phyloP scores from a whole-genome alignment of 2,329 filamentous ascomycete species.

The Cytospora piceae region DNA sequence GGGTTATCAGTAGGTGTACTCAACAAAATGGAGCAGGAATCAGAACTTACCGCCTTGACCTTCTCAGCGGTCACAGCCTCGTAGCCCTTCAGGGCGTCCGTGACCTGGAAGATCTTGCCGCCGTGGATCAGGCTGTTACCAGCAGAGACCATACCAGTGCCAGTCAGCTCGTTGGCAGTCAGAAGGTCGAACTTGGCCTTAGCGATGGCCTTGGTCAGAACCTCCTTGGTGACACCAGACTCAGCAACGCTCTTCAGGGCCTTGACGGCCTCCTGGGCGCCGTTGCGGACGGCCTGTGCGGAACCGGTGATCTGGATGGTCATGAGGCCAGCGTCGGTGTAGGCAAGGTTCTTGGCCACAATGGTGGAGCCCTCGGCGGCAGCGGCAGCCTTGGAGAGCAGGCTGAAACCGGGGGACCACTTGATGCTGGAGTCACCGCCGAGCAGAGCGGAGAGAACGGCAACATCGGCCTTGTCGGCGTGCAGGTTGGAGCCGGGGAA shows the following conservation, averaged over 20 bases:
- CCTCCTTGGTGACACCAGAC: conserved; percentile 78
- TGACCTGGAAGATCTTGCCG: conserved; percentile 82
- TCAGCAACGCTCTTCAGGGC: conserved; percentile 79
- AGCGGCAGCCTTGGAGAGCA: conserved; percentile 79
- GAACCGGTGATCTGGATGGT: conserved; percentile 79
- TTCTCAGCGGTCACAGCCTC: conserved; percentile 82
- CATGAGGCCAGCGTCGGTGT: conserved; percentile 93
- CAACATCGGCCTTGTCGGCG: conserved; percentile 85
- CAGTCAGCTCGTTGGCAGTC: conserved; percentile 77
- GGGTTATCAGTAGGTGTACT: conserved; percentile 37
- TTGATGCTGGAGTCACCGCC: conserved; percentile 92
- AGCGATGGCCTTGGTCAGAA: conserved; percentile 88
- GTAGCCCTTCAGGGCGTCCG: conserved; percentile 76
- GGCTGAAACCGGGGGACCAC: conserved; percentile 91
- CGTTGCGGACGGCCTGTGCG: conserved; percentile 72
- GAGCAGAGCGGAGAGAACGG: conserved; percentile 85
- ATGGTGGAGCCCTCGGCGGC: conserved; percentile 68
- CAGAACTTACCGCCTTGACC: conserved; percentile 75
- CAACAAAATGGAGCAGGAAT: neutral
- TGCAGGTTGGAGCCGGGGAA: conserved; percentile 87
- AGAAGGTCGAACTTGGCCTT: conserved; percentile 92
- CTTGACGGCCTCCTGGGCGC: conserved; percentile 77
- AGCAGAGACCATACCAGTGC: conserved; percentile 78
- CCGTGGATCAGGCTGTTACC: conserved; percentile 82
- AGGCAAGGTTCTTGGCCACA: conserved; percentile 76